Conservation (phyloP, 2,329 filamentous ascomycete species). For the Teratosphaeria nubilosa region DNA sequence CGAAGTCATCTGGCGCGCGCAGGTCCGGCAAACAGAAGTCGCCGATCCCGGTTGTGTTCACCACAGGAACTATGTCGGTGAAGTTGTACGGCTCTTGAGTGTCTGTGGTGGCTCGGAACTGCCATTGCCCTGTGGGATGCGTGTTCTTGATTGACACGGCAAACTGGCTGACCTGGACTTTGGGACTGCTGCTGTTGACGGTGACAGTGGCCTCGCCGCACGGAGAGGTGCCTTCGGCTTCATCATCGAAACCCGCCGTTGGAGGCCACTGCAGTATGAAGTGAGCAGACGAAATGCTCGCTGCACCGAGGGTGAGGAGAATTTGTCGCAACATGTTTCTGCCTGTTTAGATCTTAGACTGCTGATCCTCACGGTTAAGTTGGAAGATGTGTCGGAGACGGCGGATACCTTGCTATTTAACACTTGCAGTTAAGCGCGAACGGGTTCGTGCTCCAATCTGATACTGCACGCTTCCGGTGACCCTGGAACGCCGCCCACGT, state of each 20-base stretch:
- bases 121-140: conserved; percentile 18
- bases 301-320: conserved; percentile 17
- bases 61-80: conserved; percentile 17
- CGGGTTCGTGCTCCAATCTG: neutral
- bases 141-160: conserved; percentile 17
- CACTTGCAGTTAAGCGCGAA: neutral
- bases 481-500: neutral
- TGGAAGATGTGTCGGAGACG: neutral
- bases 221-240: conserved; percentile 16
- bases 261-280: conserved; percentile 33
- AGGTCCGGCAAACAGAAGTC: conserved; percentile 20
- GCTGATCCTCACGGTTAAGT: neutral
- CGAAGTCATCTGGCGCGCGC: conserved; percentile 16
- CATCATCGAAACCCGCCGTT: conserved; percentile 21
- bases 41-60: conserved; percentile 18
- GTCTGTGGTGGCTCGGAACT: conserved; percentile 19
- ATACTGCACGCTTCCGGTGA: neutral
- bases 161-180: conserved; percentile 21
- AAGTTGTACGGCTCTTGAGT: conserved; percentile 22
- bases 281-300: conserved; percentile 30
- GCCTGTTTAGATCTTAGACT: neutral
- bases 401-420: neutral
- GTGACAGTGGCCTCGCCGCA: conserved; percentile 19
- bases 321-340: conserved; percentile 12
- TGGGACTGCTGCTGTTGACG: conserved; percentile 13